A percentile compares a stretch with the other conserved stretches of the same genome.
These are phyloP conservation scores for Insectozyma bohioensis DNA, from an alignment of 1,139 yeast genomes.

Conservation along the genomic window DNA sequence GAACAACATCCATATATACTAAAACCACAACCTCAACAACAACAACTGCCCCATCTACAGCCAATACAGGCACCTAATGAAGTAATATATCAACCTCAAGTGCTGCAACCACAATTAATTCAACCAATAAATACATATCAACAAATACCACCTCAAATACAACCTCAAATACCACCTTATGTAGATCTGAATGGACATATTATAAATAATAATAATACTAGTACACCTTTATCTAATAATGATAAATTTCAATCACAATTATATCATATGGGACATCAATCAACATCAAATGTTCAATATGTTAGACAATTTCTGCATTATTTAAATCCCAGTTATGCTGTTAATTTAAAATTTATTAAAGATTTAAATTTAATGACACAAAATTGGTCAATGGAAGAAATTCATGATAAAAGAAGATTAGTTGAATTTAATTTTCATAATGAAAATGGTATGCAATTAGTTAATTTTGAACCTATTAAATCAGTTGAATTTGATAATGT, in stretches of 20 bases:
- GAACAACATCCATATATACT: background rate
- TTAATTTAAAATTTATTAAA: slow-evolving; percentile 12
- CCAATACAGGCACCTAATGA: background rate
- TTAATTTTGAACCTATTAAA: slow-evolving; percentile 26
- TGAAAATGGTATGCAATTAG: slow-evolving; percentile 23
- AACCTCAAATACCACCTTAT: too few relatives aligned
- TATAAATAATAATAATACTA: background rate
- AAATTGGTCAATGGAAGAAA: slow-evolving; percentile 37
- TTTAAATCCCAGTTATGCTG: slow-evolving; percentile 10
- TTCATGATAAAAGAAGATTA: slow-evolving; percentile 29
- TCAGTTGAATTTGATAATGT: slow-evolving; percentile 19
- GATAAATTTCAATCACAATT: slow-evolving; percentile 7
- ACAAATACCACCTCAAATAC: background rate
- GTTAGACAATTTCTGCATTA: slow-evolving; percentile 13
- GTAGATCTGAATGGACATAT: too few relatives aligned
- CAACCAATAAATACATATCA: background rate
- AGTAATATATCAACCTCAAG: background rate
- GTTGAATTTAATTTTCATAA: slow-evolving; percentile 32
- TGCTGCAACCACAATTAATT: background rate
- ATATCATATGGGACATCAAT: slow-evolving; percentile 7
- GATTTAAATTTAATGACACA: slow-evolving; percentile 23
- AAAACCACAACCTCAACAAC: slow-evolving; percentile 1
- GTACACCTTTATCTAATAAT: background rate
- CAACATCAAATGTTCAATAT: slow-evolving; percentile 10
- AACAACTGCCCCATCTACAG: slow-evolving; percentile 1